phyloP scores from a whole-genome alignment of 768 basidiomycete genomes.

The Imleria badia region DNA sequence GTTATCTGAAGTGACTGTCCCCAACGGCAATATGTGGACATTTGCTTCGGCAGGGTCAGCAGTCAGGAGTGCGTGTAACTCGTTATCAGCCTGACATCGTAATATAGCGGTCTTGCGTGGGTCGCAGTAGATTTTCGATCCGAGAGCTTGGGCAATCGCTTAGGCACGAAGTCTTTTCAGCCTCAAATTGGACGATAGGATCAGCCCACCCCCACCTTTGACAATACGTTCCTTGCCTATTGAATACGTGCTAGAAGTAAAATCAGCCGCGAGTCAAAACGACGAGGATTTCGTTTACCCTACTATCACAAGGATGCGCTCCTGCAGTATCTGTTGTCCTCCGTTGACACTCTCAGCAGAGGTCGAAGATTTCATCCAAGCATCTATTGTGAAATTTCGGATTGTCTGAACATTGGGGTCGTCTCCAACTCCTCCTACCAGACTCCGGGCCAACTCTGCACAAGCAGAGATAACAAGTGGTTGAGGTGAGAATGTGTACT shows the following conservation, averaged over 20 bases:
- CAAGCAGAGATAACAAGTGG: slow-evolving; percentile 93
- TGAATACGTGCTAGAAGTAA: slow-evolving; percentile 77
- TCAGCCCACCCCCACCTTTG: slow-evolving; percentile 58
- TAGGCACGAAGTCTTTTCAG: neutral
- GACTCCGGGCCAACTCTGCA: slow-evolving; percentile 69
- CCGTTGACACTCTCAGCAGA: slow-evolving; percentile 19
- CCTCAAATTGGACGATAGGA: neutral
- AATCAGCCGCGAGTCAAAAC: neutral
- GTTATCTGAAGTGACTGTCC: slow-evolving; percentile 70
- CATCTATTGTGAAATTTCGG: slow-evolving; percentile 43
- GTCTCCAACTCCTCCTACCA: slow-evolving; percentile 45
- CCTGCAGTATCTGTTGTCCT: slow-evolving; percentile 39
- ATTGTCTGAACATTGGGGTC: slow-evolving; percentile 23
- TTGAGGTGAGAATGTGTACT: slow-evolving; percentile 96
- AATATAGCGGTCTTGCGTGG: slow-evolving; percentile 78
- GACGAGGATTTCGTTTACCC: slow-evolving; percentile 48
- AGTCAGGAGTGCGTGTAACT: slow-evolving; percentile 77
- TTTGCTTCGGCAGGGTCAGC: slow-evolving; percentile 70
- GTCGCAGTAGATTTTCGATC: slow-evolving; percentile 88
- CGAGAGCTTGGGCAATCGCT: slow-evolving; percentile 85
- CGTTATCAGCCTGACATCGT: slow-evolving; percentile 80
- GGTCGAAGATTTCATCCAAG: slow-evolving; percentile 45
- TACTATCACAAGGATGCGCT: slow-evolving; percentile 59
- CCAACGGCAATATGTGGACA: slow-evolving; percentile 85
- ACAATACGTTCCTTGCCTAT: slow-evolving; percentile 98